Evolutionary conservation across 352 stramenopile genomes (phyloP), one percentile per base, ranked within the genome.

Genomic region (Halophytophthora batemanensis): DNA sequence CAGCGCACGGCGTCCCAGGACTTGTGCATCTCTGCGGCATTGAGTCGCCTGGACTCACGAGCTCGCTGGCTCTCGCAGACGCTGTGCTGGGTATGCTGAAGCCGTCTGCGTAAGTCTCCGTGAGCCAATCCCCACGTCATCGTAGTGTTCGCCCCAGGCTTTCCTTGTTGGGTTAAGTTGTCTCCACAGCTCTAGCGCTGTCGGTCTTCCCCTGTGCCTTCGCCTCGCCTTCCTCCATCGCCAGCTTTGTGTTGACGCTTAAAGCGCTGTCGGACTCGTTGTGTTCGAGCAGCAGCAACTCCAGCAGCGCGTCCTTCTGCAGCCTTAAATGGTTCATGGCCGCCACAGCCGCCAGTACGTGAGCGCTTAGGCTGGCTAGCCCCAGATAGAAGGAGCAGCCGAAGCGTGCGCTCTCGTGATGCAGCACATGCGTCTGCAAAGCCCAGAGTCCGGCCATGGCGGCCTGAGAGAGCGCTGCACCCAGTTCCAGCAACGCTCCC

Each of bases 21-120:
- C 74, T 98, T 12, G 76, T 98, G 41, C 87, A 98, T 59, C 66
- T 98, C 29, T 93, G 95, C 22, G 96, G 96, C 22, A 97, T 99
- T 33, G 96, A 99, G 60, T 98, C 93, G 17, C 96, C 96, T 10
- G 96, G 96, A n/a, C 69, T 96, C 69, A 98, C 90, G 1, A 76
- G 86, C 12, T 93, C 76, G 6, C 69, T 98, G 2, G 81, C 86
- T 3, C 87, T 98, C 21, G 89, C 77, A 2, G 79, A 97, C 18
- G 59, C 69, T 25, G 82, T 96, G 15, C 43, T 84, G 12, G 52
- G 66, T 7, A 75, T 89, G 51, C 29, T 93, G 4, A 37, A 67
- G 28, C 39, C 56, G 15, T 43, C 56, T n/a, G 47, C 64, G 22
- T 63, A 53, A 45, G 10, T 14, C 1, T 2, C 23, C 33, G 33